Evolutionary conservation across 2,329 filamentous ascomycete genomes (phyloP).

Genomic region (Claviceps quebecensis): DNA sequence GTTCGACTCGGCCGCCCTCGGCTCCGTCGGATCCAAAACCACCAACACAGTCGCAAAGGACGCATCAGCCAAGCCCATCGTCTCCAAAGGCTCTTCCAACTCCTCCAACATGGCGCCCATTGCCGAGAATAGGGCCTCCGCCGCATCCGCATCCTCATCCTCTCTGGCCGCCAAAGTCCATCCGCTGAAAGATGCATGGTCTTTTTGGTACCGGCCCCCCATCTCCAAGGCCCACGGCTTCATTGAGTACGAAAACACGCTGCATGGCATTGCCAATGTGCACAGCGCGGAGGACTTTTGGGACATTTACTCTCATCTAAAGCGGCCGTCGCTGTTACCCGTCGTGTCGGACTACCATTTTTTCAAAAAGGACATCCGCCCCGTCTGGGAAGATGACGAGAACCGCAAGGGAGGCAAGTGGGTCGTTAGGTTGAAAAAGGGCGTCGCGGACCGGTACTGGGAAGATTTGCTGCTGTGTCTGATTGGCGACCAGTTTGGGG

Average conservation of each 20-base stretch:
- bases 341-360: constrained; percentile 96
- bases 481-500: constrained; percentile 85
- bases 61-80: constrained; percentile 12
- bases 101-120: constrained; percentile 29
- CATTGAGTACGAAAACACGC: constrained; percentile 91
- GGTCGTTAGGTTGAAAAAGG: constrained; percentile 94
- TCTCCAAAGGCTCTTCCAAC: constrained; percentile 17
- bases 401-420: constrained; percentile 96
- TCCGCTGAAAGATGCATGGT: constrained; percentile 73
- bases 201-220: constrained; percentile 93
- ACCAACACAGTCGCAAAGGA: constrained; percentile 18
- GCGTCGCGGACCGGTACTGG: constrained; percentile 92
- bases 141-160: constrained; percentile 9
- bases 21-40: constrained; percentile 22
- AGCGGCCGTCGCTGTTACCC: constrained; percentile 73
- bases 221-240: constrained; percentile 84
- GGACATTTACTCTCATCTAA: constrained; percentile 75
- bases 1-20: constrained; percentile 56
- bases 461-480: constrained; percentile 85
- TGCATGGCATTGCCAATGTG: constrained; percentile 72
- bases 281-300: constrained; percentile 83
- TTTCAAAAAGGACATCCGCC: constrained; percentile 90
- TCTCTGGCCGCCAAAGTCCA: constrained; percentile 29
- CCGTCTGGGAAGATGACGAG: constrained; percentile 96
- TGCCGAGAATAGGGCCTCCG: constrained; percentile 23